Percentiles rank a stretch among this genome's conserved stretches.
These are phyloP conservation scores for Barbarea vulgaris DNA, from an alignment of 345 rosid genomes.

Conservation along the genomic window DNA sequence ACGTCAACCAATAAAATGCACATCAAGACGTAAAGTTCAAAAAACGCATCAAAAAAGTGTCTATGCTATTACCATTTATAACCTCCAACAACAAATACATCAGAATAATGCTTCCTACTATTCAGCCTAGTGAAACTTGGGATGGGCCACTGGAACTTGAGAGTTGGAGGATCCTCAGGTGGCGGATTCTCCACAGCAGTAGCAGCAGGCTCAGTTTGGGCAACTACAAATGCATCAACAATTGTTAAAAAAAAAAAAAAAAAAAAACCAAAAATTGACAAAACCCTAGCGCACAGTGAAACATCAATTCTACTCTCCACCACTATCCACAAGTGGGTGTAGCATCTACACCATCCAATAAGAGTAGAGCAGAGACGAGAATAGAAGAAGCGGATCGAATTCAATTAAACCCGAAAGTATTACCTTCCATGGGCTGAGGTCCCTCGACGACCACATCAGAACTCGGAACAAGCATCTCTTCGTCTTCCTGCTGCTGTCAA, in stretches of 20 bases:
- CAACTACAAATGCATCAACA: constrained; percentile 46
- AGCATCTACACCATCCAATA: constrained; percentile 22
- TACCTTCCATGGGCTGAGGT: constrained; percentile 97
- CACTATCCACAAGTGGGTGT: constrained; percentile 22
- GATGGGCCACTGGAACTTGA: constrained; percentile 83
- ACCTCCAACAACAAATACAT: constrained; percentile 69
- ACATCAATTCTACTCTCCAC: constrained; percentile 18
- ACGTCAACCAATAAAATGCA: constrained; percentile 14
- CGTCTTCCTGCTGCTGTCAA: constrained; percentile 78
- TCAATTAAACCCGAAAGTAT: not conserved
- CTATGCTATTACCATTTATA: constrained; percentile 68
- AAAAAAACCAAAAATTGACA: constrained; percentile 25
- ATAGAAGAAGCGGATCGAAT: not conserved
- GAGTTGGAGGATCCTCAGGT: constrained; percentile 74
- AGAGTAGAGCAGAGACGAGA: not conserved
- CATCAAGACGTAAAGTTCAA: not conserved
- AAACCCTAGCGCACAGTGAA: constrained; percentile 41
- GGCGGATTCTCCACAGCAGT: constrained; percentile 66
- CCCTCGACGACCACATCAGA: constrained; percentile 81
- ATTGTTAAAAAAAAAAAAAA: constrained; percentile 31
- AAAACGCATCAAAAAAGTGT: not conserved
- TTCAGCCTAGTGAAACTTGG: constrained; percentile 71
- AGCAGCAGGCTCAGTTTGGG: constrained; percentile 61
- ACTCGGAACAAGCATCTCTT: constrained; percentile 94
- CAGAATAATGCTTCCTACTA: constrained; percentile 85